Evolutionary conservation across 2,329 filamentous ascomycete genomes (phyloP), one percentile per base, ranked within the genome.

Genomic region (Tolypocladium ovalisporum): DNA sequence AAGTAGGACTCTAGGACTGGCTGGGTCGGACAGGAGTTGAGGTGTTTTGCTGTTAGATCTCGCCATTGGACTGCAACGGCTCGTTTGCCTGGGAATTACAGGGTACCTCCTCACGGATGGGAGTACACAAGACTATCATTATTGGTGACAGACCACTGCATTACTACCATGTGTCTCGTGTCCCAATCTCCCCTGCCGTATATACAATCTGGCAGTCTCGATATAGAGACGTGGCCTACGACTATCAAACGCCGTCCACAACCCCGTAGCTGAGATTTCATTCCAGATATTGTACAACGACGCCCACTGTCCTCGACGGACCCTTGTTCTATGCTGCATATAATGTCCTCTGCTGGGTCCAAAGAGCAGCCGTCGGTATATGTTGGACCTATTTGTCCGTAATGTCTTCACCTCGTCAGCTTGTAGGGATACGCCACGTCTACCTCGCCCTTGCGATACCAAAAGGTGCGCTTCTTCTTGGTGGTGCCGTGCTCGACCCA

Each of bases 391-490:
- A n/a, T n/a, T n/a, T n/a, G 47, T n/a, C 17, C 32, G 10, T 49
- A 4, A 15, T 37, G 52, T 52, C 52, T 54, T 65, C 64, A 39
- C 29, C 19, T 32, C 47, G 62, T 36, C 54, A 66, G 56, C 70
- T 81, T 83, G 63, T 76, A 87, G 1, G 84, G 84, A 57, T 85
- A 86, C 60, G 75, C 78, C 24, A 92, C 76, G 56, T 85, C 80
- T 69, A 92, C 88, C 69, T 90, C 89, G 27, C 70, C 72, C 79
- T 94, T 96, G 67, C 89, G 84, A 67, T 89, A 77, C 83, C 87
- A 95, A 63, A 97, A 84, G 78, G 91, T 90, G 70, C 86, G 87
- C 81, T 87, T 89, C 82, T 90, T 95, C 81, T 96, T 97, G 59
- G 82, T 96, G 19, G 80, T 76, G 49, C 83, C 76, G 75, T 99